Base-by-base conservation (phyloP, 148 eudicot species). In the Hydrangea macrophylla region DNA sequence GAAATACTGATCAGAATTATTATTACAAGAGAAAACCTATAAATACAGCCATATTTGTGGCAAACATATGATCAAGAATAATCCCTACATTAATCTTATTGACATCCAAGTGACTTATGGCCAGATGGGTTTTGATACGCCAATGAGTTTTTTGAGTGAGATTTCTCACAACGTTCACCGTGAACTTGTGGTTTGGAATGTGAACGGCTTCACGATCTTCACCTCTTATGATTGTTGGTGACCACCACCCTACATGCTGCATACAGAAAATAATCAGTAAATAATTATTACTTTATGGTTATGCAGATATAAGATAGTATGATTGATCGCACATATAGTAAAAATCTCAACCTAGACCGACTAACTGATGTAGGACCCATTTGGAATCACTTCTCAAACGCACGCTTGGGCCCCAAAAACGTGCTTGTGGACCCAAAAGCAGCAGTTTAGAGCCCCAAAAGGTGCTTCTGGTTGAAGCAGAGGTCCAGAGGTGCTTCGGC, bases 211-310 rank as follows among this genome's bases (percentile, higher is more conserved):
- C 96, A 75, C 98, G 92, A 65, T 92, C 93, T 68, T 92, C 98
- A 32, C 98, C 98, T 75, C 98, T 84, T 73, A 92, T 74, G 69
- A 90, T 79, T 45, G 98, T 92, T 44, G 98, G 98, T 55, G 98
- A 90, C 96, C 96, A 92, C 98, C 98, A 92, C 23, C 98, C 98
- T 57, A 92, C 92, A 74, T 84, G 98, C 98, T 92, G 82, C 65
- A 69, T 15, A 70, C 48, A 57, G 31, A 76, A 37, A 35, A 22
- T 35, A 57, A n/a, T n/a, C n/a, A n/a, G n/a, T n/a, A n/a, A n/a
- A n/a, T n/a, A n/a, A n/a, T n/a, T n/a, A n/a, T n/a, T n/a, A n/a
- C n/a, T n/a, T n/a, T n/a, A n/a, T n/a, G n/a, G n/a, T n/a, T n/a
- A n/a, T n/a, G n/a, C n/a, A n/a, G n/a, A n/a, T n/a, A n/a, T n/a